Base-by-base conservation (phyloP, 2,329 filamentous ascomycete genomes). In the Ophiosphaerella narmari region DNA sequence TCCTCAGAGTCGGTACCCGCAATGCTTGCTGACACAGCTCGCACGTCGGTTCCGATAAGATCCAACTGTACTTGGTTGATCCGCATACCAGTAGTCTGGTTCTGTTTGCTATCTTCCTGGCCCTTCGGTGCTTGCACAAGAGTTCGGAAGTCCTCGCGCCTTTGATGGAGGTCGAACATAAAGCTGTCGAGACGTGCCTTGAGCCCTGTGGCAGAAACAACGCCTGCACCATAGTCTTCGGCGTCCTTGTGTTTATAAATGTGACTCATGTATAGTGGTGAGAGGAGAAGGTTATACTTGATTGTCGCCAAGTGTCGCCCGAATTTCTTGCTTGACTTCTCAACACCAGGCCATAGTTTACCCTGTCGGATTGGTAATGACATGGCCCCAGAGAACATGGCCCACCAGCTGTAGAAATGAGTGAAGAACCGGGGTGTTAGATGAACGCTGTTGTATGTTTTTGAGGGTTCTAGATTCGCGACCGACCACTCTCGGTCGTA, bases 271-370 rank as follows among this genome's bases (percentile, higher is more conserved):
- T 96, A 99, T 2, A 99, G 77, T 0, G 94, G 94, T 2, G 94
- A 96, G 13, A 99, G 79, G 3, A 97, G 81, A 18, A 99, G 77
- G 55, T 93, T 97, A 77, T 97, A 97, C 78, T 99, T 99, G 79
- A 99, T 92, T 7, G 95, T 99, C n/a, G 91, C 93, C 54, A 99
- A 78, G 74, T 99, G 95, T 42, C 94, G 85, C 12, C 93, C 93
- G 71, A 99, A 99, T 71, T 99, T 99, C 77, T 99, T 99, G 79
- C 91, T 97, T 39, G 91, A 94, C 78, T 96, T 97, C 62, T 97
- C 94, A 21, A 91, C 83, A 0, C 91, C 91, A 5, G 92, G 93
- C 86, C 92, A 99, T 3, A 99, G 81, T 39, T 84, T 82, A 13
- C 94, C 94, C 76, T 99, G 95, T 1, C 94, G 90, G 49, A 99